These are phyloP conservation scores for Eimeria praecox DNA, from an alignment of 169 alveolate genomes.

Conservation along the genomic window DNA sequence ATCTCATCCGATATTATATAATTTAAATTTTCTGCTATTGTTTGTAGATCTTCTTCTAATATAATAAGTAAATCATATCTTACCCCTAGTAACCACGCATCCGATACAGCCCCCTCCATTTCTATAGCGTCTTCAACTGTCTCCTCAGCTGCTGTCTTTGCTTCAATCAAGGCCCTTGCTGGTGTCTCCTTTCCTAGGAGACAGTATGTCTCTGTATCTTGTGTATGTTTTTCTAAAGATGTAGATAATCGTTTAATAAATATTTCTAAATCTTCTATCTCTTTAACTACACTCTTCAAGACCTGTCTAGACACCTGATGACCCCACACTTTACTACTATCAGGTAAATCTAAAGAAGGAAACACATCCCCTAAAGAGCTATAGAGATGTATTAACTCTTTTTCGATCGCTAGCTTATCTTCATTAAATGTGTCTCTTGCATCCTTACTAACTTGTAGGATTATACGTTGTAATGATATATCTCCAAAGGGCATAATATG, in stretches of 20 bases:
- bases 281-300: background rate
- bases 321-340: background rate
- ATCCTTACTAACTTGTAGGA: background rate
- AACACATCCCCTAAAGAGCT: background rate
- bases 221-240: background rate
- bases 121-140: background rate
- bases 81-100: background rate
- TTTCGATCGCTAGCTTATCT: background rate
- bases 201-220: no score
- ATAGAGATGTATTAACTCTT: background rate
- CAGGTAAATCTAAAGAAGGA: background rate
- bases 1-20: no score
- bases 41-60: no score
- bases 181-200: background rate
- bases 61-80: background rate
- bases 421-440: background rate
- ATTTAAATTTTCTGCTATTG: no score
- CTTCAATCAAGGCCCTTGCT: background rate
- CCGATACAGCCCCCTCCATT: background rate
- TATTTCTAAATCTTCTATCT: background rate
- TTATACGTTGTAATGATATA: background rate
- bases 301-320: background rate
- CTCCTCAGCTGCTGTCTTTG: background rate
- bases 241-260: background rate
- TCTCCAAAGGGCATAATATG: background rate